These are phyloP conservation scores for Olyra latifolia DNA, from an alignment of 176 grass and related monocot species.

Conservation along the genomic window DNA sequence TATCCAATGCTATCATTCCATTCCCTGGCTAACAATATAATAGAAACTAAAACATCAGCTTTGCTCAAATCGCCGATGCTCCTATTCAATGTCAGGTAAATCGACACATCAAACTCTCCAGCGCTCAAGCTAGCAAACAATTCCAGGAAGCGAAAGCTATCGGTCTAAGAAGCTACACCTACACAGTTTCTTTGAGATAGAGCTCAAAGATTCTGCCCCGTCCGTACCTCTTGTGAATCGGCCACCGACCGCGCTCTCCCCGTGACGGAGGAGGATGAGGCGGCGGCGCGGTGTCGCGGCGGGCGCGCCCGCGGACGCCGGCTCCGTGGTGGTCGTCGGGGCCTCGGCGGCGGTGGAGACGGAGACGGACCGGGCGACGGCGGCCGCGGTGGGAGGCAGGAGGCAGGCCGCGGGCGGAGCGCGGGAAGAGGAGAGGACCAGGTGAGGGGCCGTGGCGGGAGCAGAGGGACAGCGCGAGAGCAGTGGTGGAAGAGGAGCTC, in stretches of 20 bases:
- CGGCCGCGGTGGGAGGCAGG: constrained; percentile 15
- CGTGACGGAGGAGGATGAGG: constrained; percentile 86
- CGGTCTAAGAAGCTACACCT: background rate
- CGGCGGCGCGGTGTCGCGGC: constrained; percentile 41
- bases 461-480: constrained; percentile 21
- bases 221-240: constrained; percentile 66
- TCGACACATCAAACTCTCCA: background rate
- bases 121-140: background rate
- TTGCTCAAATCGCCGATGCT: background rate
- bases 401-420: background rate
- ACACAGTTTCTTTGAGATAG: background rate
- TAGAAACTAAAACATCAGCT: background rate
- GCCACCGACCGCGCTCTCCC: constrained; percentile 54
- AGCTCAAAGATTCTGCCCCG: background rate
- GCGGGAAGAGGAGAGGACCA: constrained; percentile 17
- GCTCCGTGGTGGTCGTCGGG: constrained; percentile 18
- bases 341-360: constrained; percentile 45
- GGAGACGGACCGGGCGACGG: constrained; percentile 44
- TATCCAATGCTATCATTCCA: background rate
- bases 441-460: constrained; percentile 3
- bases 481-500: constrained; percentile 28
- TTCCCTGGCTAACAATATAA: background rate
- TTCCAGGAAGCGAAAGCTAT: background rate
- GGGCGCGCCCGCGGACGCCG: background rate
- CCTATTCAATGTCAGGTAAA: background rate